phyloP scores from a whole-genome alignment of 129 eudicot genomes.

The Tanacetum coccineum region DNA sequence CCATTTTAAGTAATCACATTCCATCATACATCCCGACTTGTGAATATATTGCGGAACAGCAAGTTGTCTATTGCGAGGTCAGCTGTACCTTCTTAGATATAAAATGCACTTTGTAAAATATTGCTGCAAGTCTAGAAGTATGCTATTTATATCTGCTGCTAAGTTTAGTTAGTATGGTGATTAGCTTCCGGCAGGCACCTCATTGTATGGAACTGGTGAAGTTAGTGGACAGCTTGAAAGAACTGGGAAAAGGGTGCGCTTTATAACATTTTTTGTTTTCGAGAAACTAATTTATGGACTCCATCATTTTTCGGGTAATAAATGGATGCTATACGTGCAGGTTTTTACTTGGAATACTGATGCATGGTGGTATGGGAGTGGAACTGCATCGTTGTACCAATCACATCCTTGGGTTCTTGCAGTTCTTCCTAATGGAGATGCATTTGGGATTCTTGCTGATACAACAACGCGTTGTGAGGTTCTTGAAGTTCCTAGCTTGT shows the following conservation, averaged over 20 bases:
- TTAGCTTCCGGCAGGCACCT: slow-evolving; percentile 84
- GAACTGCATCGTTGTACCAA: slow-evolving; percentile 84
- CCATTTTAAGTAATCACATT: slow-evolving; percentile 32
- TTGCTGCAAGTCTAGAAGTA: background rate
- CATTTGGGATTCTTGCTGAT: slow-evolving; percentile 93
- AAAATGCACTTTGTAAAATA: background rate
- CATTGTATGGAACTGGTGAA: slow-evolving; percentile 98
- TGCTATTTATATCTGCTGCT: slow-evolving; percentile 8
- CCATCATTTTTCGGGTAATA: background rate
- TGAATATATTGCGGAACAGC: slow-evolving; percentile 49
- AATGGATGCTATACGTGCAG: slow-evolving; percentile 31
- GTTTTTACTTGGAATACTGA: slow-evolving; percentile 92
- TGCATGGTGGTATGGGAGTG: slow-evolving; percentile 90
- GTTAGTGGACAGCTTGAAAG: slow-evolving; percentile 95
- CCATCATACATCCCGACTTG: slow-evolving; percentile 69
- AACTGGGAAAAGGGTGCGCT: slow-evolving; percentile 84
- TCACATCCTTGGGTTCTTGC: slow-evolving; percentile 98
- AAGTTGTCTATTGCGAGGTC: slow-evolving; percentile 66
- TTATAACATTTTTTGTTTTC: background rate
- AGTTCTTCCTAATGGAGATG: slow-evolving; percentile 77
- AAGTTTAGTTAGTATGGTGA: slow-evolving; percentile 11
- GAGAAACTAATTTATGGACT: background rate
- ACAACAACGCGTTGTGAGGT: slow-evolving; percentile 98
- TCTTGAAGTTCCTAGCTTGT: slow-evolving; percentile 19
- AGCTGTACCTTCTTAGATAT: slow-evolving; percentile 11